Conservation (phyloP, 257 asterid species). For the Parsonsia alboflavescens region DNA sequence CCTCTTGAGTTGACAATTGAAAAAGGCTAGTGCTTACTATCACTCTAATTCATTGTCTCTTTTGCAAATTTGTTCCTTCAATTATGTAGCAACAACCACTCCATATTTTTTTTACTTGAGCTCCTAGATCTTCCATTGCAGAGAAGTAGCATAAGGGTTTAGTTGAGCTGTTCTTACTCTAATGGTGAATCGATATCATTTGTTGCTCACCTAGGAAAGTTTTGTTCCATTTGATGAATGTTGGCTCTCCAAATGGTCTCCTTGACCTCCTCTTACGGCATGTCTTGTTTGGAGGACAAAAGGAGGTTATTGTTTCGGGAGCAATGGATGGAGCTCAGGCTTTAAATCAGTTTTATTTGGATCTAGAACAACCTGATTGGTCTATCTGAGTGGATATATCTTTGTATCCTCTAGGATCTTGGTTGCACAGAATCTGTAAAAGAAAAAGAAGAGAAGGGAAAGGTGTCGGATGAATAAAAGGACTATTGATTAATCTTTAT, state of each 20-base stretch:
- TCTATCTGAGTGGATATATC: neutral
- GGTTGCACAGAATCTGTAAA: neutral
- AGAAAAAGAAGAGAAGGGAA: neutral
- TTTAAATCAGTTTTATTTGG: too few species aligned
- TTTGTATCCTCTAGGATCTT: neutral
- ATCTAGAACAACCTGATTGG: neutral
- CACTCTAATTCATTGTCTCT: neutral
- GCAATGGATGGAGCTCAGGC: slow-evolving; percentile 2
- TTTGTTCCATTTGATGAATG: neutral
- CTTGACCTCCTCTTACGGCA: neutral
- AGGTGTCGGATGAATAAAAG: neutral
- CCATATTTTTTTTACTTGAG: neutral
- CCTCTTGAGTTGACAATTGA: slow-evolving; percentile 48
- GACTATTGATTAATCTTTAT: neutral
- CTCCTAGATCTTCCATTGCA: neutral
- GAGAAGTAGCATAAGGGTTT: neutral
- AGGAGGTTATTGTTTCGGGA: neutral
- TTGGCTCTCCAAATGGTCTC: neutral
- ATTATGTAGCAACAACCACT: neutral
- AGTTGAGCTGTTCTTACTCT: neutral
- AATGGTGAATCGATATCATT: neutral
- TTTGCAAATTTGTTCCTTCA: neutral
- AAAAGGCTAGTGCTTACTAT: slow-evolving; percentile 36
- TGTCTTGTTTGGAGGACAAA: neutral
- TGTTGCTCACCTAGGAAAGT: neutral